phyloP scores from a whole-genome alignment of 2,329 filamentous ascomycete species.

The Paecilomyces niveus region DNA sequence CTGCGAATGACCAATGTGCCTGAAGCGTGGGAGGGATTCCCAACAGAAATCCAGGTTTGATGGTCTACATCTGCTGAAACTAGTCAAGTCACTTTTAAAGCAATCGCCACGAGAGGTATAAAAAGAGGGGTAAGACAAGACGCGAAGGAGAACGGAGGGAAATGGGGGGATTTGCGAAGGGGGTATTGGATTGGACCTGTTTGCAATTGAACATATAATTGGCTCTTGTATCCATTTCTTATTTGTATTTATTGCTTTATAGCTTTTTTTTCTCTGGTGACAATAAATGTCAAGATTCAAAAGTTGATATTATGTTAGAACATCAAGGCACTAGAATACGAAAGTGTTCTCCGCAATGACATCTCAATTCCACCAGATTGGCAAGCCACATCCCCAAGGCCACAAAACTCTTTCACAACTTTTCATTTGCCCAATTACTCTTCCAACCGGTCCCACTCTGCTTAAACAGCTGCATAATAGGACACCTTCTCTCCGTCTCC shows the following conservation, averaged over 20 bases:
- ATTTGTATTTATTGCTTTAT: too few species aligned
- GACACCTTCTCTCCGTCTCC: background rate
- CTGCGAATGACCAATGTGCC: background rate
- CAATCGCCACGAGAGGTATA: too few species aligned
- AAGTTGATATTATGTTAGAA: too few species aligned
- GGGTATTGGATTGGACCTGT: background rate
- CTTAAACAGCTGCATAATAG: background rate
- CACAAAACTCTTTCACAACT: background rate
- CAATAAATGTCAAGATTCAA: too few species aligned
- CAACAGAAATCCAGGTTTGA: background rate
- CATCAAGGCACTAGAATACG: too few species aligned
- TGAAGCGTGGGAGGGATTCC: background rate
- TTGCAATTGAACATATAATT: background rate
- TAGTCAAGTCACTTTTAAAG: too few species aligned
- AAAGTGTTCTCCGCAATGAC: background rate
- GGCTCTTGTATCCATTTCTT: background rate
- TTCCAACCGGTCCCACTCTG: background rate
- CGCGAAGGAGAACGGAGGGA: too few species aligned
- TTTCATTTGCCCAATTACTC: background rate
- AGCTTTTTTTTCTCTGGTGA: too few species aligned
- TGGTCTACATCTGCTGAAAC: background rate
- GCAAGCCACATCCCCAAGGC: too few species aligned
- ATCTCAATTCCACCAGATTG: background rate
- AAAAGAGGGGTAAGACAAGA: too few species aligned
- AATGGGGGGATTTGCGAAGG: too few species aligned